These are phyloP conservation scores for Pyrenula massariospora DNA, from an alignment of 495 filamentous ascomycete species.

Conservation along the genomic window DNA sequence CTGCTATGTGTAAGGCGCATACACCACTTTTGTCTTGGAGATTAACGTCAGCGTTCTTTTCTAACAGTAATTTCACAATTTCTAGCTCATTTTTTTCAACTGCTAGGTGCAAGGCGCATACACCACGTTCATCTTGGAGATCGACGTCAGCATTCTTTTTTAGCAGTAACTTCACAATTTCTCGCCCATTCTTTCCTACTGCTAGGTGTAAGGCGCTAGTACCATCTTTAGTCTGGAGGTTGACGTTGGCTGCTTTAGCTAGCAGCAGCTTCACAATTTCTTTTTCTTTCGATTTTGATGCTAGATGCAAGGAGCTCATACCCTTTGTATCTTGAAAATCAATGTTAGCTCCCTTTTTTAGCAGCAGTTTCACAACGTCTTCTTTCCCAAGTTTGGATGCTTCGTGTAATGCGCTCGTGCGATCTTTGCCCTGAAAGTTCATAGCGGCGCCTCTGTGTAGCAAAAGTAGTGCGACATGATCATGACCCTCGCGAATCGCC, in stretches of 20 bases:
- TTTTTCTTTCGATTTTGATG: not conserved
- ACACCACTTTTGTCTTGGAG: not conserved
- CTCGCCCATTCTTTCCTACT: constrained; percentile 1
- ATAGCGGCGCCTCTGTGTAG: no score
- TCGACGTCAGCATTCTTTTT: constrained; percentile 12
- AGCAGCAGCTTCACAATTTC: not conserved
- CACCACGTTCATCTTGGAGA: constrained; percentile 4
- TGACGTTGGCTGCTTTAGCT: not conserved
- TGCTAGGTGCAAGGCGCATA: constrained; percentile 10
- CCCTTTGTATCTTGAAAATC: not conserved
- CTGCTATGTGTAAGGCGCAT: not conserved
- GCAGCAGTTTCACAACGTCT: not conserved
- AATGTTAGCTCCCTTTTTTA: not conserved
- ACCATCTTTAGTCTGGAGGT: no score
- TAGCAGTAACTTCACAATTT: constrained; percentile 9
- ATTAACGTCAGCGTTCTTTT: constrained; percentile 13
- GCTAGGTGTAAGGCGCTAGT: not conserved
- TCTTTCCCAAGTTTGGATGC: no score
- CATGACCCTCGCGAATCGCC: no score
- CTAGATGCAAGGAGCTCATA: not conserved
- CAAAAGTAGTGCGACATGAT: no score
- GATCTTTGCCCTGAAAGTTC: no score
- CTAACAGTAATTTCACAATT: constrained; percentile 13
- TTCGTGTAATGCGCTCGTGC: no score
- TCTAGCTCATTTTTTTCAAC: constrained; percentile 3